Evolutionary conservation across 1,284 basidiomycete genomes (phyloP), one percentile per base, ranked within the genome.

Genomic region (Boletus hoseneyae): DNA sequence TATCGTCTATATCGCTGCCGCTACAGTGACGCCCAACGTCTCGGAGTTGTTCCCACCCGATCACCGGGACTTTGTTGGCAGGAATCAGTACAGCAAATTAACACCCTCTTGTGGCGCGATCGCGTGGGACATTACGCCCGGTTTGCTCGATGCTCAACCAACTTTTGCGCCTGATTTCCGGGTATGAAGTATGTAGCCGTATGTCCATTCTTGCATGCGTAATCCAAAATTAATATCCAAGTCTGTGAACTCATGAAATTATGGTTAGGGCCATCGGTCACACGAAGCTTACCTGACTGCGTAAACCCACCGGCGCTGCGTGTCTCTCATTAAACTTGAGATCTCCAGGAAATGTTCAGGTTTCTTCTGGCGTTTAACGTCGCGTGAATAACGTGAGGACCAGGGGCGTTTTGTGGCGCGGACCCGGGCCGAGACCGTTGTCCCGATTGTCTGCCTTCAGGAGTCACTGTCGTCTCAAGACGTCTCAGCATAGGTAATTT

Each of bases 401-500:
- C 43, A 43, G 45, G 48, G 48, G 44, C 35, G 45, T 51, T 61
- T 9, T 56, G 56, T 54, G 55, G 67, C 48, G 59, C 59, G 44
- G 57, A 65, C 48, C 54, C 56, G 7, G 65, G 55, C 23, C 52
- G 49, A 53, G 60, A 49, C 41, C 47, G 50, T 36, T 41, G 48
- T 4, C 69, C 66, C 34, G 60, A 39, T 44, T 70, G 68, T 41
- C 57, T 58, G 36, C 74, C 75, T 42, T 73, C 73, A 44, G 70
- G 64, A 29, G 73, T 78, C 52, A 76, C 62, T 39, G 76, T 77
- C n/a, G 76, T 77, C 46, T 77, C 76, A 55, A 67, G 55, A 71
- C 72, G 63, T 70, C 65, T 66, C 49, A 76, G 58, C 50, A 58
- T 60, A 38, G 64, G 55, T 48, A 58, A 57, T 57, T 64, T 64